A percentile compares a stretch with the other conserved stretches of the same genome.
These are phyloP conservation scores for Zygotorulaspora mrakii DNA, from an alignment of 1,139 yeast species.

Conservation along the genomic window DNA sequence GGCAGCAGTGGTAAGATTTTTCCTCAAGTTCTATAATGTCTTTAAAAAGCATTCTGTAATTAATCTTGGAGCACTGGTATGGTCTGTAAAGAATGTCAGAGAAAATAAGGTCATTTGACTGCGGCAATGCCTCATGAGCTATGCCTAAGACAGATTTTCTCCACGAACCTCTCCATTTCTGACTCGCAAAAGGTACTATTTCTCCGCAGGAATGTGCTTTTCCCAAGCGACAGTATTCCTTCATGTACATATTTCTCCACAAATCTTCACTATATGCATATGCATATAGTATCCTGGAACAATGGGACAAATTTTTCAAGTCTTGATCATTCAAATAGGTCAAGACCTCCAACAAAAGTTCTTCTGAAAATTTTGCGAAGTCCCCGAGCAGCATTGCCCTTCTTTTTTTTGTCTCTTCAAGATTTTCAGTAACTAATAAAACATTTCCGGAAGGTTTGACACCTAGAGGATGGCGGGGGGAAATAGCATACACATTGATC, in stretches of 20 bases:
- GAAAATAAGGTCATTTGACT: slow-evolving; percentile 42
- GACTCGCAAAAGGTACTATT: slow-evolving; percentile 30
- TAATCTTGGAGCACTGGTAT: slow-evolving; percentile 69
- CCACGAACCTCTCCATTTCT: slow-evolving; percentile 77
- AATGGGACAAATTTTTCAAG: slow-evolving; percentile 49
- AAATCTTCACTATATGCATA: slow-evolving; percentile 69
- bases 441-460: slow-evolving; percentile 72
- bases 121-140: slow-evolving; percentile 42
- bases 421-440: slow-evolving; percentile 18
- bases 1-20: slow-evolving; percentile 22
- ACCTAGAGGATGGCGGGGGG: slow-evolving; percentile 61
- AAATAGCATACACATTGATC: slow-evolving; percentile 23
- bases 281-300: slow-evolving; percentile 69
- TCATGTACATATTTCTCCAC: slow-evolving; percentile 62
- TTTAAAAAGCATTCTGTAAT: slow-evolving; percentile 49
- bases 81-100: slow-evolving; percentile 74
- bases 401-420: slow-evolving; percentile 20
- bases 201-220: slow-evolving; percentile 19
- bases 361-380: slow-evolving; percentile 56
- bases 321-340: slow-evolving; percentile 47
- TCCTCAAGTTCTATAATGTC: slow-evolving; percentile 50
- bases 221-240: slow-evolving; percentile 26
- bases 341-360: slow-evolving; percentile 48
- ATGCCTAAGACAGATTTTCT: slow-evolving; percentile 53
- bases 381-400: slow-evolving; percentile 47